phyloP scores from a whole-genome alignment of 352 stramenopile genomes.

The Globisporangium lucens region DNA sequence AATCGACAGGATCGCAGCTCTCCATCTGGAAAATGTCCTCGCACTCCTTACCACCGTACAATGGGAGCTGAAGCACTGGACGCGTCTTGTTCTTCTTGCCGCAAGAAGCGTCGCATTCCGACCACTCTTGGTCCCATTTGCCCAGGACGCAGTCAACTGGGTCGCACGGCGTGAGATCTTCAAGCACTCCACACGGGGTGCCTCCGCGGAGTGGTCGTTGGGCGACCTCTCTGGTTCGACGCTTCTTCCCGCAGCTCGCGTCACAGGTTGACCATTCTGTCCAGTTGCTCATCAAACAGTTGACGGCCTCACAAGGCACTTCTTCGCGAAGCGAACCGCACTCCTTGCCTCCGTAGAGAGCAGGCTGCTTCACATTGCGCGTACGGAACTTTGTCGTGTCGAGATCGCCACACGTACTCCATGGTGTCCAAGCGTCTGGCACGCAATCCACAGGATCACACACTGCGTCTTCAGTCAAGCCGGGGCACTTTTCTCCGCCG shows the following conservation, averaged over 20 bases:
- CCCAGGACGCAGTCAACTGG: constrained; percentile 39
- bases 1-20: constrained; percentile 54
- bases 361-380: constrained; percentile 22
- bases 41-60: constrained; percentile 42
- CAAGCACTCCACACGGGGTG: constrained; percentile 27
- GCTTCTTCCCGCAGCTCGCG: constrained; percentile 36
- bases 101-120: constrained; percentile 26
- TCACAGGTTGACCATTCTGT: constrained; percentile 39
- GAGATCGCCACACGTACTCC: constrained; percentile 29
- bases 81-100: constrained; percentile 38
- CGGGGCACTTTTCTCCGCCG: constrained; percentile 29
- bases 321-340: constrained; percentile 28
- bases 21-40: constrained; percentile 26
- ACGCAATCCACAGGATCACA: constrained; percentile 55
- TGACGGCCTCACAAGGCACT: constrained; percentile 44
- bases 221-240: constrained; percentile 26
- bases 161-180: constrained; percentile 38
- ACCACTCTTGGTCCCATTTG: constrained; percentile 33
- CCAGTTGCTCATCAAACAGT: constrained; percentile 48
- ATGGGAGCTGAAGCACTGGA: constrained; percentile 23
- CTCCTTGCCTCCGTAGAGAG: constrained; percentile 36
- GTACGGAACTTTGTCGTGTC: constrained; percentile 30
- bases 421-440: constrained; percentile 29
- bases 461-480: constrained; percentile 20
- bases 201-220: constrained; percentile 34